Evolutionary conservation across 1,139 yeast species (phyloP).

Genomic region (Hansenula sp.): DNA sequence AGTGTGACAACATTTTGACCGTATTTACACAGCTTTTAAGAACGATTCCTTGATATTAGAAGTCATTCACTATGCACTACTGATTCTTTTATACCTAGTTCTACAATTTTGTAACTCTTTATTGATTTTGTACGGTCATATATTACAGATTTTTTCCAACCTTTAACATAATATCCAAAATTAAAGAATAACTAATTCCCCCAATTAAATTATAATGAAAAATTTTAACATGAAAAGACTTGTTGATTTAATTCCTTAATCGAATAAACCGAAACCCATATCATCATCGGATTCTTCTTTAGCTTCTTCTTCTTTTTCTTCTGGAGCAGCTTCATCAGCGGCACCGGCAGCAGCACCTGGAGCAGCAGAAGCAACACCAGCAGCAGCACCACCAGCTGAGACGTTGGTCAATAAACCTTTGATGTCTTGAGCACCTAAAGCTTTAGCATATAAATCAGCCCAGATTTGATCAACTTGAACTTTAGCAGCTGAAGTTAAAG

Average conservation of each 20-base stretch:
- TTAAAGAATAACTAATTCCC: neutral
- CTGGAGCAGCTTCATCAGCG: conserved; percentile 53
- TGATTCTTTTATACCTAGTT: too few relatives aligned
- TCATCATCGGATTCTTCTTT: conserved; percentile 65
- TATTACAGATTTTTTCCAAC: conserved; percentile 1
- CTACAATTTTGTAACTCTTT: too few relatives aligned
- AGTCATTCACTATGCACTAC: too few relatives aligned
- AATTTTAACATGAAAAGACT: too few relatives aligned
- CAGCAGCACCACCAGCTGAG: conserved; percentile 69
- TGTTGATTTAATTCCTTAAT: conserved; percentile 36
- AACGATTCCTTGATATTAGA: too few relatives aligned
- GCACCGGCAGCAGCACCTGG: conserved; percentile 55
- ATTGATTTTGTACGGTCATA: too few relatives aligned
- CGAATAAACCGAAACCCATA: conserved; percentile 86
- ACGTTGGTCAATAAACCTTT: conserved; percentile 73
- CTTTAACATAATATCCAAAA: conserved; percentile 1
- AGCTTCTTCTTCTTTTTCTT: conserved; percentile 55
- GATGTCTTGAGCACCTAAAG: conserved; percentile 74
- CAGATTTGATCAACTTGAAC: conserved; percentile 68
- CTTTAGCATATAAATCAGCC: conserved; percentile 81
- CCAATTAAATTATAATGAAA: neutral
- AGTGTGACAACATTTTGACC: too few relatives aligned
- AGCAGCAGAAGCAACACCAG: conserved; percentile 53
- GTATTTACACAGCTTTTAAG: too few relatives aligned
- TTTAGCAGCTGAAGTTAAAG: conserved; percentile 67